A percentile compares a stretch with the other conserved stretches of the same genome.
Conservation (phyloP, 306 rosid species). For the Trifolium subterraneum region DNA sequence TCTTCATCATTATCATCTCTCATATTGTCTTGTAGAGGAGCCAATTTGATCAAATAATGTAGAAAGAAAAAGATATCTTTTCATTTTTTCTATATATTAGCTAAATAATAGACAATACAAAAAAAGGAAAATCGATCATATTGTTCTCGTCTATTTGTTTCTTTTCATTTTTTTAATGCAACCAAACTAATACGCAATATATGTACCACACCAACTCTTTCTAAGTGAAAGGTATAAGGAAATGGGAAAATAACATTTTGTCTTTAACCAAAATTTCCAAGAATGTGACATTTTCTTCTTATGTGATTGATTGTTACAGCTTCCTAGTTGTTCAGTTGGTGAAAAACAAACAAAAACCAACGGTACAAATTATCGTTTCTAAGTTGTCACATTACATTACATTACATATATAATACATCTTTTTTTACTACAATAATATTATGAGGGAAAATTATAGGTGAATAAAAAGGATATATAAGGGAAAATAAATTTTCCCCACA, state of each 20-base stretch:
- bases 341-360: not conserved
- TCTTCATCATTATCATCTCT: not conserved
- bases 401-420: too few relatives aligned
- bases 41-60: not conserved
- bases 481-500: not conserved
- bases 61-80: not conserved
- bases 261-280: not conserved
- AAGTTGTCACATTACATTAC: not conserved
- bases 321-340: not conserved
- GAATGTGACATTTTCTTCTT: not conserved
- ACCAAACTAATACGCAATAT: not conserved
- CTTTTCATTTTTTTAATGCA: not conserved
- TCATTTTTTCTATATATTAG: not conserved
- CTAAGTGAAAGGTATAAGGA: not conserved
- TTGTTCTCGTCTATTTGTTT: not conserved
- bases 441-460: not conserved
- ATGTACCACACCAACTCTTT: not conserved
- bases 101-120: not conserved
- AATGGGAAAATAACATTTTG: not conserved
- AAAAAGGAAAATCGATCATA: not conserved
- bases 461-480: not conserved
- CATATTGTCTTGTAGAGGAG: not conserved
- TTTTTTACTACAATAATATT: not conserved
- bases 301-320: conserved; percentile 2
- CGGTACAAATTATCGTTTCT: not conserved